phyloP scores from a whole-genome alignment of 345 rosid species.

The Noccaea bulbosa region DNA sequence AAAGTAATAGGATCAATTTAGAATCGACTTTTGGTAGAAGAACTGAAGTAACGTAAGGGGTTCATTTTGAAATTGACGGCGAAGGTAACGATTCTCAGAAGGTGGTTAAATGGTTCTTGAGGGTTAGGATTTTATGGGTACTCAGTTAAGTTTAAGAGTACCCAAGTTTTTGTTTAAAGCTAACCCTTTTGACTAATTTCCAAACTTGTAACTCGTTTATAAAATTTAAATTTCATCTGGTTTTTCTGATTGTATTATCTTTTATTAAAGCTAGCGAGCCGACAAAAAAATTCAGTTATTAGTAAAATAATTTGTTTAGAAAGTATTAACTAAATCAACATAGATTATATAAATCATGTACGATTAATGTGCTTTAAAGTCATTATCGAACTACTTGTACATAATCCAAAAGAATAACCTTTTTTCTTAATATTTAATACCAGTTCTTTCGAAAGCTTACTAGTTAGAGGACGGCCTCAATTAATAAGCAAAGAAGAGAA shows the following conservation, averaged over 20 bases:
- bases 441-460: conserved; percentile 14
- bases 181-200: conserved; percentile 40
- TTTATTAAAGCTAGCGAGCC: not conserved
- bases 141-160: conserved; percentile 27
- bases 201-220: conserved; percentile 38
- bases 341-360: not conserved
- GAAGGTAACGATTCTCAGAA: conserved; percentile 25
- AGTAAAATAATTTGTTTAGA: not conserved
- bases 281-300: conserved; percentile 19
- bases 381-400: not conserved
- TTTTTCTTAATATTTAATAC: conserved; percentile 12
- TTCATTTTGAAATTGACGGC: conserved; percentile 32
- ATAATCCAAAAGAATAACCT: not conserved
- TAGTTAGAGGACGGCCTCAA: conserved; percentile 13
- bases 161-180: conserved; percentile 46
- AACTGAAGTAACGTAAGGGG: conserved; percentile 20
- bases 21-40: conserved; percentile 30
- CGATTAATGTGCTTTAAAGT: not conserved
- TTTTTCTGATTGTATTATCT: conserved; percentile 2
- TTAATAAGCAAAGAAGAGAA: not conserved
- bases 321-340: conserved; percentile 14
- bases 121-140: conserved; percentile 48
- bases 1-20: conserved; percentile 33
- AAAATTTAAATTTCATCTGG: not conserved
- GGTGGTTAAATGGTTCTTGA: conserved; percentile 38